Evolutionary conservation across 257 asterid species (phyloP).

Genomic region (Primulina huaijiensis): DNA sequence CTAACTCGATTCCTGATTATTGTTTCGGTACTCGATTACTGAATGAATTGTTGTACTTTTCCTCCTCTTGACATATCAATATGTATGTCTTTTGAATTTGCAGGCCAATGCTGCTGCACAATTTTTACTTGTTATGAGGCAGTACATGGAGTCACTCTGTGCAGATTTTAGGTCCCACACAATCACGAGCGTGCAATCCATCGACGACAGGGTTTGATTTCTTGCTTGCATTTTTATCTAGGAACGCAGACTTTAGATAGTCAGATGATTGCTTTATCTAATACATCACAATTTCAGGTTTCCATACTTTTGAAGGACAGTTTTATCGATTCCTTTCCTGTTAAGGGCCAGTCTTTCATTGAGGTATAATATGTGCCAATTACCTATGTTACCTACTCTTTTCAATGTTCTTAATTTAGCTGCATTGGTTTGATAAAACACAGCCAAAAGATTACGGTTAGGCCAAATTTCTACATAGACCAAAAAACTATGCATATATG

Average conservation of each 20-base stretch:
- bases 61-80: not conserved
- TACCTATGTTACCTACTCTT: not conserved
- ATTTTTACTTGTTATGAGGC: conserved; percentile 52
- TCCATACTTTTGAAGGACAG: conserved; percentile 82
- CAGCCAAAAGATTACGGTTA: not conserved
- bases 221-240: conserved; percentile 7
- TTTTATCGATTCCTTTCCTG: conserved; percentile 70
- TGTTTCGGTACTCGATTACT: not conserved
- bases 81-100: conserved; percentile 23
- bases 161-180: conserved; percentile 79
- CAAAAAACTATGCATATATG: not conserved
- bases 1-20: not conserved
- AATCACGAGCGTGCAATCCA: conserved; percentile 73
- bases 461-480: not conserved
- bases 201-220: conserved; percentile 62
- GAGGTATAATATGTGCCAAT: conserved; percentile 46
- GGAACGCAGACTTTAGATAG: conserved; percentile 4
- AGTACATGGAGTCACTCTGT: conserved; percentile 74
- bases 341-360: conserved; percentile 59
- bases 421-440: not conserved
- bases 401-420: not conserved
- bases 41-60: not conserved
- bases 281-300: conserved; percentile 51
- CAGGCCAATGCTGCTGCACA: conserved; percentile 79
- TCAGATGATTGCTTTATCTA: conserved; percentile 19